phyloP scores from a whole-genome alignment of 495 filamentous ascomycete species.

The Penicillium canescens region DNA sequence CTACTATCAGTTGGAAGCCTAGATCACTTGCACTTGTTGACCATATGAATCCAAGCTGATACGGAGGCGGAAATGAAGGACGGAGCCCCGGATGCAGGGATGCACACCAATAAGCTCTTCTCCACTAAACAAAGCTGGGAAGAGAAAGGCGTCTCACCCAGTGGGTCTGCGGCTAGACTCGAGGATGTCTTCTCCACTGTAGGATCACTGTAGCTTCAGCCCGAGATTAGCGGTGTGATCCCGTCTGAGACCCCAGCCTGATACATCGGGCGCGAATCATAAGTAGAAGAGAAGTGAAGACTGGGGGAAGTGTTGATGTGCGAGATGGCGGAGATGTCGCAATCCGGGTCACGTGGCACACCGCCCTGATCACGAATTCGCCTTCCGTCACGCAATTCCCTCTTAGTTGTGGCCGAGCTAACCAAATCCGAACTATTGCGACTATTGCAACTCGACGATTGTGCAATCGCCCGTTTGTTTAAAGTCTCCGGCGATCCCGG shows the following conservation, averaged over 20 bases:
- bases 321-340: slow-evolving; percentile 5
- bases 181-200: background rate
- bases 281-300: background rate
- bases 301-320: slow-evolving; percentile 1
- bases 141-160: background rate
- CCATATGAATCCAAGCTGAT: too few relatives aligned
- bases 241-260: background rate
- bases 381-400: slow-evolving; percentile 1
- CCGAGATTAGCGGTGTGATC: too few relatives aligned
- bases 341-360: slow-evolving; percentile 6
- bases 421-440: background rate
- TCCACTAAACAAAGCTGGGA: background rate
- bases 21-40: too few relatives aligned
- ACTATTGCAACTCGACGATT: background rate
- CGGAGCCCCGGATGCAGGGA: too few relatives aligned
- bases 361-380: slow-evolving; percentile 3
- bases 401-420: background rate
- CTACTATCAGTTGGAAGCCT: too few relatives aligned
- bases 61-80: too few relatives aligned
- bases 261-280: background rate
- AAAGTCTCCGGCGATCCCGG: background rate
- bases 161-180: background rate
- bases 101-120: too few relatives aligned
- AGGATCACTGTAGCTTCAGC: background rate
- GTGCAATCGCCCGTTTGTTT: slow-evolving; percentile 1